Evolutionary conservation across 495 filamentous ascomycete species (phyloP), one percentile per base, ranked within the genome.

Genomic region (Chaetomium fimeti): DNA sequence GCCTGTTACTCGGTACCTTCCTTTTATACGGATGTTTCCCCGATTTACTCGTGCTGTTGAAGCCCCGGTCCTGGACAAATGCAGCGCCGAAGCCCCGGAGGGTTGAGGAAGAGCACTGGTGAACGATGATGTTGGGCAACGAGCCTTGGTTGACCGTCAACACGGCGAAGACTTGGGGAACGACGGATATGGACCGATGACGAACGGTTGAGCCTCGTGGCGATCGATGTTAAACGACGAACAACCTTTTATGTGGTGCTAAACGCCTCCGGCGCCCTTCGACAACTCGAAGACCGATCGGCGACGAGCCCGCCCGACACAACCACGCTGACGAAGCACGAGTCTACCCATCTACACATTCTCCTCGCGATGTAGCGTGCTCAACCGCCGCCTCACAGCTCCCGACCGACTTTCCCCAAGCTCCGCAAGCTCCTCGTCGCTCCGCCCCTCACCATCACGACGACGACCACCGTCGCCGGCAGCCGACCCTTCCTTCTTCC

Each of bases 341-440:
- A 45, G 18, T 15, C 29, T 15, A 22, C 27, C 36, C 6, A 1
- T 56, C 61, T 62, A 62, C 4, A 20, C 49, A 28, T 28, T 52
- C 43, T 16, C 63, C n/a, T 55, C 58, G 4, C 45, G 43, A 47
- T 57, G 42, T 6, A 56, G 15, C 16, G 47, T 51, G 27, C 54
- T 62, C 47, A 58, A 28, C 48, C 65, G 45, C 60, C 64, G 52
- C 60, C 60, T 36, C 15, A 63, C 53, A 42, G 3, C 42, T 18
- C 48, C 45, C 27, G 45, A 54, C 36, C 61, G 47, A 47, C 52
- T 64, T 67, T 72, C 61, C 5, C 77, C 77, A 36, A 75, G 69
- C 66, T 79, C 77, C 1, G 71, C 78, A 18, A 74, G 65, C 18
- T 75, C 68, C 65, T 72, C 69, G 48, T 69, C 71, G 25, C 73